phyloP scores from a whole-genome alignment of 768 basidiomycete species.

The Suillus americanus region DNA sequence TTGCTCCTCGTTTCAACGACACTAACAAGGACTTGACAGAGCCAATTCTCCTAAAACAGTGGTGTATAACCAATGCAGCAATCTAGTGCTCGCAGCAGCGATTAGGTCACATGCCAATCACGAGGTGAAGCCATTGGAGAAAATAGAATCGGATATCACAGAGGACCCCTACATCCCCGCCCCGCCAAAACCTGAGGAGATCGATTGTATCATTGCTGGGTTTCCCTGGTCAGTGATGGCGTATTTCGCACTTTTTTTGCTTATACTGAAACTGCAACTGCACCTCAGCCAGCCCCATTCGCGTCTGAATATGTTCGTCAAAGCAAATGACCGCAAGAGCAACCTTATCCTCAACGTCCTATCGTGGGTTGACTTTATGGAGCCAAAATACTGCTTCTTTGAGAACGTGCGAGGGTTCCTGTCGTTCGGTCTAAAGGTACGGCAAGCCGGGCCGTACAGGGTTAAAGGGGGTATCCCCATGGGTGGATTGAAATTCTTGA shows the following conservation, averaged over 20 bases:
- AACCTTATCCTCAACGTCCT: conserved; percentile 63
- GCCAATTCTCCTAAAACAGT: conserved; percentile 48
- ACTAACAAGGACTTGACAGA: conserved; percentile 11
- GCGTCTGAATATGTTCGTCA: conserved; percentile 66
- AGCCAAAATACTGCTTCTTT: conserved; percentile 45
- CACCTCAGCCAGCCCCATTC: conserved; percentile 74
- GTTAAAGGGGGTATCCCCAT: conserved; percentile 64
- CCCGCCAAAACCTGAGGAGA: conserved; percentile 50
- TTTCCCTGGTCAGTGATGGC: conserved; percentile 64
- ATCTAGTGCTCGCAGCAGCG: conserved; percentile 56
- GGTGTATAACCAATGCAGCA: conserved; percentile 74
- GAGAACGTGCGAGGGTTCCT: conserved; percentile 52
- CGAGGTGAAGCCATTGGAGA: conserved; percentile 38
- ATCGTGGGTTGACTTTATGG: conserved; percentile 42
- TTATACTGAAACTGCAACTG: background rate
- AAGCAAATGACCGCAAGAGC: conserved; percentile 65
- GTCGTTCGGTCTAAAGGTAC: conserved; percentile 36
- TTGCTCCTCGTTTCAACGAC: background rate
- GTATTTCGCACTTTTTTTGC: conserved; percentile 6
- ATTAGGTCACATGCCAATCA: conserved; percentile 47
- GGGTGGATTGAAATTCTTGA: conserved; percentile 72
- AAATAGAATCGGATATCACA: conserved; percentile 23
- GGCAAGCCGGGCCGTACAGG: conserved; percentile 39
- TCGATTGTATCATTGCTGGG: conserved; percentile 65
- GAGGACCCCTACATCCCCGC: conserved; percentile 25